Base-by-base conservation (phyloP, 2,329 filamentous ascomycete genomes). In the Colletotrichum eleusines region DNA sequence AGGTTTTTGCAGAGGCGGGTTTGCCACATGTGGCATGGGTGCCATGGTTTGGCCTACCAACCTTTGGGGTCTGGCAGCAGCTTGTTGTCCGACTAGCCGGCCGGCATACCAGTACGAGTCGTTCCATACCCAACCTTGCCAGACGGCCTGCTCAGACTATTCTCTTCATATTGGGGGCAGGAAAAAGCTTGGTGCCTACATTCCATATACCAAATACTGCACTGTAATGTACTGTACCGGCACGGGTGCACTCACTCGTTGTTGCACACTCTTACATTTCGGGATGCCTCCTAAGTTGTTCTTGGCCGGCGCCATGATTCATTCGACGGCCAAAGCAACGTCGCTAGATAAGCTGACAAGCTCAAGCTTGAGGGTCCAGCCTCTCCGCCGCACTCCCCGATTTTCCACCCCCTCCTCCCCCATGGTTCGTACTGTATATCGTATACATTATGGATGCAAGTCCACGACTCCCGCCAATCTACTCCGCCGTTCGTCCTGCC, bases 401-500 rank as follows among this genome's bases (percentile, higher is more conserved):
- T 38, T 18, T 61, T 66, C 14, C 51, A 54, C 63, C 62, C 48
- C 48, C 51, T 35, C 63, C 62, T 38, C 48, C 57, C 61, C 44
- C 53, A 44, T 40, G 48, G 40, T 60, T n/a, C n/a, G n/a, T n/a
- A n/a, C n/a, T n/a, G n/a, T n/a, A n/a, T n/a, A n/a, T n/a, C n/a
- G n/a, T n/a, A n/a, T n/a, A 31, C 55, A 57, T 51, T 57, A 71
- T 58, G 35, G 54, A 35, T 50, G 55, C 54, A 50, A 33, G 55
- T 68, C 54, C 8, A 58, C 42, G 23, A 53, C 12, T 40, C 35
- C 18, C 26, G 50, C 40, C 63, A 40, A 71, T 67, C n/a, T 46
- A 50, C 63, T 63, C 63, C 63, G 68, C 58, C 50, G 63, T 71
- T 68, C 58, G 64, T 62, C 53, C 68, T 33, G 50, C 68, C 51